phyloP scores from a whole-genome alignment of 23 red algal genomes.

The Gracilaria domingensis region DNA sequence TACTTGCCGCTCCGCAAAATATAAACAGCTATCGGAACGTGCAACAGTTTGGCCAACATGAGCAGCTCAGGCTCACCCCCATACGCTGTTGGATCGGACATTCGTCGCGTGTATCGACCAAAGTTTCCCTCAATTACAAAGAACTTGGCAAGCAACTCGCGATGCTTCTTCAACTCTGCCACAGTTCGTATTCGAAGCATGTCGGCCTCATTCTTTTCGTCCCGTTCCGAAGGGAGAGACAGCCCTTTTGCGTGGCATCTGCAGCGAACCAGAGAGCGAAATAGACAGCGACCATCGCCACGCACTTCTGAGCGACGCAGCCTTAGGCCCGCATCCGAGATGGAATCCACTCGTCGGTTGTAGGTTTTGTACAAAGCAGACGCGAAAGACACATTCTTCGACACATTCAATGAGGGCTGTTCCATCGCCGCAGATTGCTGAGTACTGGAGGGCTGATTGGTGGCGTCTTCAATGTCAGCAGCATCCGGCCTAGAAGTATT shows the following conservation, averaged over 20 bases:
- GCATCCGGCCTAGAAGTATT: neutral
- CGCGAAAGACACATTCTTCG: conserved; percentile 70
- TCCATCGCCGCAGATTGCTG: neutral
- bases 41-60: conserved; percentile 81
- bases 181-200: conserved; percentile 70
- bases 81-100: conserved; percentile 73
- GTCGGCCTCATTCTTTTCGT: conserved; percentile 81
- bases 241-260: conserved; percentile 21
- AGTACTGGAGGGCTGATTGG: neutral
- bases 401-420: conserved; percentile 6
- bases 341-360: conserved; percentile 41
- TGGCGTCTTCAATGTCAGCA: conserved; percentile 33
- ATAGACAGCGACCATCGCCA: conserved; percentile 91
- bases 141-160: conserved; percentile 75
- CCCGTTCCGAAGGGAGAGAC: conserved; percentile 55
- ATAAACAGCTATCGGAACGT: conserved; percentile 91
- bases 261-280: conserved; percentile 81
- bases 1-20: conserved; percentile 38
- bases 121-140: conserved; percentile 87
- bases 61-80: conserved; percentile 95
- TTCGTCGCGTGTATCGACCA: conserved; percentile 66
- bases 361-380: conserved; percentile 63
- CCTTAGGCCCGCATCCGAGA: conserved; percentile 58
- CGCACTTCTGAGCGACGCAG: conserved; percentile 70
- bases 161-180: conserved; percentile 70